phyloP scores from a whole-genome alignment of 129 eudicot genomes.

The Scalesia atractyloides region DNA sequence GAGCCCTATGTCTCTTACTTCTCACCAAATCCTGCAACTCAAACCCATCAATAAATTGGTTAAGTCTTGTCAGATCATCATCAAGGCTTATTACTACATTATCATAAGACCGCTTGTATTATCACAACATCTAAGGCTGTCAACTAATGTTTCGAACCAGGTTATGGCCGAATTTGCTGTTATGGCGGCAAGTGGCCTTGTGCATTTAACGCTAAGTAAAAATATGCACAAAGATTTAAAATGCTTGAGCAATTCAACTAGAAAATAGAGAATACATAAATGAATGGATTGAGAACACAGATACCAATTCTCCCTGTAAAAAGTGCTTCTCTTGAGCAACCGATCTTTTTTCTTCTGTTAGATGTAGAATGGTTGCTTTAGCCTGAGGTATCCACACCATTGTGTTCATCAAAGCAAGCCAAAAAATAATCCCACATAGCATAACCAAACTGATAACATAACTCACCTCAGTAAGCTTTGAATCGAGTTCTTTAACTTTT shows the following conservation, averaged over 20 bases:
- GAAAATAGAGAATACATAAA: neutral
- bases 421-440: constrained; percentile 16
- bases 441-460: neutral
- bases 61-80: neutral
- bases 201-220: neutral
- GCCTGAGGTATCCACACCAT: constrained; percentile 21
- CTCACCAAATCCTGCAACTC: constrained; percentile 52
- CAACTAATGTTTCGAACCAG: too few species aligned
- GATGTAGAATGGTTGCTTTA: constrained; percentile 34
- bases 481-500: constrained; percentile 62
- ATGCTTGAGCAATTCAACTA: neutral
- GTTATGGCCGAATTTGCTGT: too few species aligned
- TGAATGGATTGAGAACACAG: constrained; percentile 11
- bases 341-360: constrained; percentile 40
- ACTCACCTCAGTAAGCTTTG: constrained; percentile 56
- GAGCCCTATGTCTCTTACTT: constrained; percentile 52
- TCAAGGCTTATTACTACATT: too few species aligned
- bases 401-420: constrained; percentile 15
- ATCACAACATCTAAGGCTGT: too few species aligned
- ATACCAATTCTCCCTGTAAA: constrained; percentile 42
- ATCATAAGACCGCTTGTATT: neutral
- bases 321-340: constrained; percentile 40
- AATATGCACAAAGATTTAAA: constrained; percentile 1
- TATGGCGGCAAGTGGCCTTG: neutral
- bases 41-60: neutral